Base-by-base conservation (phyloP, 2,329 filamentous ascomycete genomes). In the Balansia obtecta region DNA sequence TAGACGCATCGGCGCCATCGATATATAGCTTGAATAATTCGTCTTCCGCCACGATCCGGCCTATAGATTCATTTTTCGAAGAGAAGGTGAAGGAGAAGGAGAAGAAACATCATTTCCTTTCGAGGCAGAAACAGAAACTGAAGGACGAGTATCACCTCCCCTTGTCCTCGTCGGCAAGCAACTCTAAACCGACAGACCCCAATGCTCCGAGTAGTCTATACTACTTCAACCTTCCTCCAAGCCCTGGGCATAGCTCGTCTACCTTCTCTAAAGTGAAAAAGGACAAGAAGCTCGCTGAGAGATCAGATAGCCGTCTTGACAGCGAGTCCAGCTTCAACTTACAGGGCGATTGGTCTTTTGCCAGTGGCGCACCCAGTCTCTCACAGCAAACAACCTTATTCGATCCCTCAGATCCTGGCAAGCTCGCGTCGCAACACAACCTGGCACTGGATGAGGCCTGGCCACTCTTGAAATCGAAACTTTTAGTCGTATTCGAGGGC, bases 251-350 rank as follows among this genome's bases (percentile, higher is more conserved):
- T 13, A 76, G 74, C 47, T 76, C 73, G 48, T 76, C 74, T 27
- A 73, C 77, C 33, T 95, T 97, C 63, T 76, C 83, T 38, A 94
- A 93, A 68, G 85, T 84, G 3, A 86, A 93, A 61, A 91, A 86
- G 52, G 88, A 95, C 62, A 95, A 91, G 71, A 85, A 84, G 64
- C 83, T 85, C 57, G 83, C 86, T 54, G 84, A 87, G 55, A 80
- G 82, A 56, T 74, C 69, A 50, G 64, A 72, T 7, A 68, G 64
- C 53, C 69, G 71, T 12, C 65, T 80, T 37, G 74, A 82, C 52
- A 80, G 68, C 54, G 75, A 78, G 69, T 68, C 70, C 16, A 61
- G 63, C 45, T 65, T 71, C 56, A 64, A 62, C 22, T 52, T 70
- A 18, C 61, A 64, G 43, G 63, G 62, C 27, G 69, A 80, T 48